Evolutionary conservation across 805 yeast species (phyloP), one percentile per base, ranked within the genome.

Genomic region (Yarrowia alimentaria): DNA sequence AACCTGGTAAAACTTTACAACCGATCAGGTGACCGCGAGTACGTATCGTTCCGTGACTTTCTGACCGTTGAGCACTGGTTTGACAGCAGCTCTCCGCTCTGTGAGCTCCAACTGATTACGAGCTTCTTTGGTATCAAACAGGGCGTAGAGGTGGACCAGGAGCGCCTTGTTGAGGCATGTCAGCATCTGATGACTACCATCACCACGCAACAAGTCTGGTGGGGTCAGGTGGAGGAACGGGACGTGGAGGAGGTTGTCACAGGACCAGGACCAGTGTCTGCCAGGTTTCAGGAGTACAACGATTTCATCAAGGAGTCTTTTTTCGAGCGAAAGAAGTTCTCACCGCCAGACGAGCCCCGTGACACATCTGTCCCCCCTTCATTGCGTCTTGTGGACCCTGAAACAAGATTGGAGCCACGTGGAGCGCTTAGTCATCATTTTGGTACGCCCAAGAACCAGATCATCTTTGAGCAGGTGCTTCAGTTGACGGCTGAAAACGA

Each of bases 221-320:
- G 47, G 47, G 33, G 47, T 1, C 25, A 28, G 13, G 17, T 18
- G n/a, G 33, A 26, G 24, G 14, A 24, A 5, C n/a, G 47, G 4
- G 47, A 40, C 26, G 13, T 40, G 25, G 47, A 40, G 33, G 33
- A 40, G 33, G 28, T 40, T 28, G 47, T 40, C 14, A 40, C 47
- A 8, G 47, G 47, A 4, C 19, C 47, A 2, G 47, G 47, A 4
- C 47, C 47, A 12, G 47, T 40, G 5, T 40, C 47, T 3, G 10
- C 33, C 8, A 26, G 28, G 33, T 40, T 40, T 28, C 47, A 40
- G 25, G 33, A 26, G 32, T 40, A 26, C 47, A 28, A 28, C 8
- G 47, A 40, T 10, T 18, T 26, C 47, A 40, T 40, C 4, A 19
- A 29, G 5, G 18, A 26, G 14, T 18, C 19, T 18, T 20, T 14